Evolutionary conservation across 148 eudicot species (phyloP), one percentile per base, ranked within the genome.

Genomic region (Chenopodium suecicum): DNA sequence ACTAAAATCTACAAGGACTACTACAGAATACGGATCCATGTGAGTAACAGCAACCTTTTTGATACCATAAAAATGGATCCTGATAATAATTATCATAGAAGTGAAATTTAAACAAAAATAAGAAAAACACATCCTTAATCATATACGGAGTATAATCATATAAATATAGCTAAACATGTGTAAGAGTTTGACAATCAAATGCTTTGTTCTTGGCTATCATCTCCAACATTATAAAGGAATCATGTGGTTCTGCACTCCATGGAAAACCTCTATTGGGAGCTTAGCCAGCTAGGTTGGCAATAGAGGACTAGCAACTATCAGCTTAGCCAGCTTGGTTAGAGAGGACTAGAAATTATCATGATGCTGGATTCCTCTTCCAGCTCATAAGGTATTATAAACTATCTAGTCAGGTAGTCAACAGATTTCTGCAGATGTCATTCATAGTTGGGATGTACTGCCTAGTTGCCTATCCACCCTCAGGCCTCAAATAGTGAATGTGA

Each of bases 401-500:
- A 71, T 20, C 74, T 27, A 14, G 46, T 70, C 44, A 68, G 0
- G 44, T 7, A 41, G 7, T 41, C 1, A 34, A 70, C 2, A 34
- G 7, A 32, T 31, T 66, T 23, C 2, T 37, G 48, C 46, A 62
- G 29, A 69, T 37, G 74, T 82, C 60, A 64, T 54, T 82, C 74
- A 75, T 66, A 67, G 80, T 76, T 82, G 77, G 70, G 77, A 8
- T 60, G 32, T 63, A 64, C 73, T 71, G 29, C 67, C 14, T 50
- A 13, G 44, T 41, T 41, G 44, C 44, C 44, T 6, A 41, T 41
- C 54, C 12, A 9, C 78, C 20, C 3, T 17, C 62, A 12, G 4
- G 20, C 22, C 78, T 81, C 44, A 69, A 46, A 63, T 69, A 56
- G 62, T 58, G 71, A 77, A 77, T 82, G 62, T 72, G 77, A 77